phyloP scores from a whole-genome alignment of 2,329 filamentous ascomycete genomes.

The Ophioceras dolichostomum region DNA sequence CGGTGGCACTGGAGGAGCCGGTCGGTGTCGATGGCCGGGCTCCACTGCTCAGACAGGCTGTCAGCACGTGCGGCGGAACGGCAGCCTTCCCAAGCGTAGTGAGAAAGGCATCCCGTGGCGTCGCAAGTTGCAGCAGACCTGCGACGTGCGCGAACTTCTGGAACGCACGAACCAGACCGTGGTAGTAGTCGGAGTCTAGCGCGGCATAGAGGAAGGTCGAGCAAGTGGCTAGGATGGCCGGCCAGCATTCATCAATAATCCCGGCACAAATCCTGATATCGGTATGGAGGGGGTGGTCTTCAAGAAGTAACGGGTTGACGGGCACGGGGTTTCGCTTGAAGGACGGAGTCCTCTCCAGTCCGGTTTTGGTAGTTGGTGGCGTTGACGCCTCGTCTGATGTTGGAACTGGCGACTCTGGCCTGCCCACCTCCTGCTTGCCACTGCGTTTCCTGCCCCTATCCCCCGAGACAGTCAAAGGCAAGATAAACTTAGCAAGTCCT shows the following conservation, averaged over 20 bases:
- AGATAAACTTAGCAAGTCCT: constrained; percentile 81
- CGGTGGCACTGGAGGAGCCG: constrained; percentile 16
- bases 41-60: constrained; percentile 39
- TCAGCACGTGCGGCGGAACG: constrained; percentile 68
- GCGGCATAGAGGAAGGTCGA: constrained; percentile 92
- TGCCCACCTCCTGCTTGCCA: constrained; percentile 30
- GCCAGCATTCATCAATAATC: constrained; percentile 90
- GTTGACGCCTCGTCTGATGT: constrained; percentile 21
- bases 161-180: constrained; percentile 80
- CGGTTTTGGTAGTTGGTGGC: constrained; percentile 16
- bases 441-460: constrained; percentile 45
- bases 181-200: constrained; percentile 88
- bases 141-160: constrained; percentile 94
- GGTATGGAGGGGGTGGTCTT: constrained; percentile 56
- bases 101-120: constrained; percentile 85
- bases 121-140: constrained; percentile 70
- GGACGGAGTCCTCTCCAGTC: constrained; percentile 48
- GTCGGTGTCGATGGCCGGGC: constrained; percentile 29
- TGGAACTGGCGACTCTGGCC: constrained; percentile 29
- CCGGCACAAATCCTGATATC: constrained; percentile 68
- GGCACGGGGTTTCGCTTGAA: constrained; percentile 68
- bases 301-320: constrained; percentile 68
- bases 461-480: constrained; percentile 77
- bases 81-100: constrained; percentile 90
- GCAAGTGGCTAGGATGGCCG: constrained; percentile 84